phyloP scores from a whole-genome alignment of 2,329 filamentous ascomycete genomes.

The Ophiognomonia clavigignenti-juglandacearum region DNA sequence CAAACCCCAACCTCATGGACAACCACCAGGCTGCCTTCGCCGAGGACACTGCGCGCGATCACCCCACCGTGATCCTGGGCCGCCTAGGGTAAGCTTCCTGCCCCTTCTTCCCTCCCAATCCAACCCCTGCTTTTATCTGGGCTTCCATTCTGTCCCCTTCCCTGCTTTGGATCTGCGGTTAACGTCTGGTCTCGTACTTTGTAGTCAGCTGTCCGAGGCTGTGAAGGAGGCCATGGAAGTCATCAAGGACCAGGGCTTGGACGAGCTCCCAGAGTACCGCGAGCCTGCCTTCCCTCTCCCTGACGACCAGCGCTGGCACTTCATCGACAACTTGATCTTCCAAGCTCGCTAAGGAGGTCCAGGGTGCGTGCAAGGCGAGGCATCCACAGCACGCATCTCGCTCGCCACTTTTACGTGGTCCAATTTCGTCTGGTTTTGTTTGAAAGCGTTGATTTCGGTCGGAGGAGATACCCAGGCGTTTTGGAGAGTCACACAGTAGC shows the following conservation, averaged over 20 bases:
- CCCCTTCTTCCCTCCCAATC: slow-evolving; percentile 2
- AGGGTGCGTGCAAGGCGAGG: background rate
- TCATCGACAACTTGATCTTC: slow-evolving; percentile 24
- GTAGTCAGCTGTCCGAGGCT: slow-evolving; percentile 22
- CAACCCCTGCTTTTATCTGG: background rate
- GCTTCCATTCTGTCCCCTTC: background rate
- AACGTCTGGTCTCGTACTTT: background rate
- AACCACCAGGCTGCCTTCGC: slow-evolving; percentile 92
- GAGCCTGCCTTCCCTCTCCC: slow-evolving; percentile 25
- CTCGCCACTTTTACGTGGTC: background rate
- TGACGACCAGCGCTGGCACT: slow-evolving; percentile 22
- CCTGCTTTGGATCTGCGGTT: background rate
- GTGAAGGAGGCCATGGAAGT: slow-evolving; percentile 17
- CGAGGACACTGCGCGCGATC: slow-evolving; percentile 64
- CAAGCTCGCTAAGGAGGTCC: background rate
- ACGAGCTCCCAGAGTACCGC: slow-evolving; percentile 20
- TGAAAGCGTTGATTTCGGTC: background rate
- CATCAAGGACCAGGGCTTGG: slow-evolving; percentile 19
- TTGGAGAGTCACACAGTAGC: background rate
- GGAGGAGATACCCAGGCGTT: background rate
- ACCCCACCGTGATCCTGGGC: slow-evolving; percentile 70
- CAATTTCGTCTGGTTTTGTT: background rate
- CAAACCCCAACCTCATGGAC: slow-evolving; percentile 75
- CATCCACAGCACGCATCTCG: background rate
- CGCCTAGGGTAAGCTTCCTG: slow-evolving; percentile 61